These are phyloP conservation scores for Chionographis japonica DNA, from an alignment of 106 monocot species.

Conservation along the genomic window DNA sequence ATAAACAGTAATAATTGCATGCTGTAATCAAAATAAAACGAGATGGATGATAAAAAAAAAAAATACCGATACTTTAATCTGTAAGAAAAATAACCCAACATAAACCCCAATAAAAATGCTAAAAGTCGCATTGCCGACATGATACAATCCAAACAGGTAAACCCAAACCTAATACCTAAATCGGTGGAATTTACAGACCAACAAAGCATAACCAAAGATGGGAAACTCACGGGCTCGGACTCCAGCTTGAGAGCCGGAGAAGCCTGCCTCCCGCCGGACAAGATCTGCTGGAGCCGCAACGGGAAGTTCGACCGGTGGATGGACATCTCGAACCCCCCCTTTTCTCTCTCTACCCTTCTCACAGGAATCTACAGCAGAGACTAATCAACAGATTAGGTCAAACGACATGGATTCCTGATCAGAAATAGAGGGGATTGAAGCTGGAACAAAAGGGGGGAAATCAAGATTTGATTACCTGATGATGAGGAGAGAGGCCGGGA, in stretches of 20 bases:
- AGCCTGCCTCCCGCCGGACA: constrained; percentile 51
- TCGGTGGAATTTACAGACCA: too few species aligned
- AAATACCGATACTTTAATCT: too few species aligned
- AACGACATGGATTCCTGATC: background rate
- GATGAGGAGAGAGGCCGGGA: background rate
- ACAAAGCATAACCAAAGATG: too few species aligned
- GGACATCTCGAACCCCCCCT: constrained; percentile 46
- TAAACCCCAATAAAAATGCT: too few species aligned
- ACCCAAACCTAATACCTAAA: too few species aligned
- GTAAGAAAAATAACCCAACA: too few species aligned
- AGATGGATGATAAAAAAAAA: too few species aligned
- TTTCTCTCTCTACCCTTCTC: background rate
- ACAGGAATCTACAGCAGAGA: constrained; percentile 12
- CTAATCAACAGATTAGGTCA: background rate
- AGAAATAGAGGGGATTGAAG: background rate
- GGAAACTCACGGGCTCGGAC: constrained; percentile 67
- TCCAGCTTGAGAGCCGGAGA: constrained; percentile 75
- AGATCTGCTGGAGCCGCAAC: constrained; percentile 78
- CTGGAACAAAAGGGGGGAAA: background rate
- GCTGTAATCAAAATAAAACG: too few species aligned
- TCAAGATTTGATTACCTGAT: constrained; percentile 3
- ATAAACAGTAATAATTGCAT: too few species aligned
- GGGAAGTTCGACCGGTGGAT: constrained; percentile 54
- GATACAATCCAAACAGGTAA: too few species aligned
- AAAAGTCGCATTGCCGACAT: too few species aligned